These are phyloP conservation scores for Spizellomyces sp. DNA, from an alignment of 192 early-diverging fungal genomes.

Conservation along the genomic window DNA sequence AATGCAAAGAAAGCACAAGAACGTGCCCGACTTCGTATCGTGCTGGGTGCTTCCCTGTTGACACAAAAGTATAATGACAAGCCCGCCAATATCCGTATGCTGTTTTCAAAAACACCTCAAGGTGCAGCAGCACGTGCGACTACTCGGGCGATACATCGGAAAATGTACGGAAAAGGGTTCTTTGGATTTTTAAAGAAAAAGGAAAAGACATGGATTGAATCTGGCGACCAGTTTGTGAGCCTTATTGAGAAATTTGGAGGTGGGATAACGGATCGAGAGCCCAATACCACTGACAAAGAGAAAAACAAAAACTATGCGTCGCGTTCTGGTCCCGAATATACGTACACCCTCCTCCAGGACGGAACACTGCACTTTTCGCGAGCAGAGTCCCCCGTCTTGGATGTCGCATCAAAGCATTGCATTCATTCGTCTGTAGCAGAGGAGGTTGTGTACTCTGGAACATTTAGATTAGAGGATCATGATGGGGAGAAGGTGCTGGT, in stretches of 20 bases:
- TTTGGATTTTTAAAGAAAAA: conserved; percentile 23
- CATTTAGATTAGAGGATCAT: conserved; percentile 17
- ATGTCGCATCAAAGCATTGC: conserved; percentile 24
- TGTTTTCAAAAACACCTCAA: conserved; percentile 21
- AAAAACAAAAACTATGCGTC: conserved; percentile 1
- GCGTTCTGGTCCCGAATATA: conserved; percentile 17
- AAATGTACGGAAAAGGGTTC: conserved; percentile 9
- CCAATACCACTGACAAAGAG: conserved; percentile 3
- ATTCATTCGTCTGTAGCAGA: conserved; percentile 18
- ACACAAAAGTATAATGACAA: conserved; percentile 20
- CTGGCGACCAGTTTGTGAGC: conserved; percentile 19
- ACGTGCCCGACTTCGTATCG: conserved; percentile 5
- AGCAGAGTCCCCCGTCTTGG: conserved; percentile 5
- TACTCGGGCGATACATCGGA: conserved; percentile 2
- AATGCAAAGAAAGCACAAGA: not conserved
- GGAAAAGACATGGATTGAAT: not conserved
- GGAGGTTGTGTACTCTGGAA: conserved; percentile 27
- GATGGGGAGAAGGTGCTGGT: conserved; percentile 3
- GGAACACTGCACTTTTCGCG: conserved; percentile 31
- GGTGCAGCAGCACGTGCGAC: not conserved
- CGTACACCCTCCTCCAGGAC: conserved; percentile 27
- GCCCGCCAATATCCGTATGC: not conserved
- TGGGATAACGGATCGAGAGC: not conserved
- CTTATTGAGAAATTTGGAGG: conserved; percentile 22
- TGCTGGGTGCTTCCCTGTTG: not conserved